phyloP scores from a whole-genome alignment of 805 yeast genomes.

The Starmerella stigmatis region DNA sequence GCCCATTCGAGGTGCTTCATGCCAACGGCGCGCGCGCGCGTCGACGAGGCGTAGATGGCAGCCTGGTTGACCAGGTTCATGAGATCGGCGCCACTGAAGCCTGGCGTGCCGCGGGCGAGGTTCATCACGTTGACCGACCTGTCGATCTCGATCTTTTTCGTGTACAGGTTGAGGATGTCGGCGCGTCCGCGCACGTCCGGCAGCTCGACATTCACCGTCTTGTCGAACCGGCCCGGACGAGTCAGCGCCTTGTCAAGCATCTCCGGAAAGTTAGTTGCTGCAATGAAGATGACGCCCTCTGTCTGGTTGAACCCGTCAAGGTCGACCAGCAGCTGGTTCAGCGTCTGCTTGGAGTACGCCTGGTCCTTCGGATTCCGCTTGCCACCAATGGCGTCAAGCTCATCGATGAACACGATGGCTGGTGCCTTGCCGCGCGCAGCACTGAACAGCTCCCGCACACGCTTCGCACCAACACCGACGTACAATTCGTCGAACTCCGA shows the following conservation, averaged over 20 bases:
- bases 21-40: conserved; percentile 79
- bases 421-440: conserved; percentile 95
- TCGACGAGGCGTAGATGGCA: conserved; percentile 91
- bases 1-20: conserved; percentile 98
- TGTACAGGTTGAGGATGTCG: conserved; percentile 82
- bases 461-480: conserved; percentile 98
- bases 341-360: conserved; percentile 94
- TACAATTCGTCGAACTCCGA: conserved; percentile 96
- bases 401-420: conserved; percentile 94
- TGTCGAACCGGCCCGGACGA: conserved; percentile 97
- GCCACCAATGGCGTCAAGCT: conserved; percentile 97
- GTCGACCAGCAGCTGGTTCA: conserved; percentile 90
- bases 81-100: conserved; percentile 95
- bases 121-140: conserved; percentile 77
- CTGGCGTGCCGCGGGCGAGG: conserved; percentile 95
- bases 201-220: conserved; percentile 84
- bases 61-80: conserved; percentile 96
- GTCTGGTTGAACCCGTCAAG: conserved; percentile 86
- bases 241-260: conserved; percentile 92
- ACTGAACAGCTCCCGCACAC: conserved; percentile 85
- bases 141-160: conserved; percentile 79
- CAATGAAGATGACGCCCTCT: conserved; percentile 87
- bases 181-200: conserved; percentile 98
- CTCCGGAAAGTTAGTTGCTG: conserved; percentile 98
- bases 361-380: conserved; percentile 95